Evolutionary conservation across 2,329 filamentous ascomycete genomes (phyloP).

Genomic region (Fusarium tuaranense): DNA sequence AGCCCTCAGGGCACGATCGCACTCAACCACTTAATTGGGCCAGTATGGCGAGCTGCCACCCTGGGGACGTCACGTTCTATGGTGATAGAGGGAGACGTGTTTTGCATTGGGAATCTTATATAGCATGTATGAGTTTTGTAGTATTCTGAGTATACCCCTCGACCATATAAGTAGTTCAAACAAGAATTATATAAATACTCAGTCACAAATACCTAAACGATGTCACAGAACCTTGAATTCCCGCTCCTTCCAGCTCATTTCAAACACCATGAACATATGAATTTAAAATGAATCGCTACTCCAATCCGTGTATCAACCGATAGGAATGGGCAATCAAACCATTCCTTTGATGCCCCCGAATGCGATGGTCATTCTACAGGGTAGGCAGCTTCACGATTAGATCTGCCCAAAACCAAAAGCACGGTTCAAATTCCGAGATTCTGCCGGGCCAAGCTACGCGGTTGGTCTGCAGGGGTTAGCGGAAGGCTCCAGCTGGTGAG

Average conservation of each 20-base stretch:
- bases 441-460: constrained; percentile 41
- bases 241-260: background rate
- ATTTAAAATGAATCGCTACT: background rate
- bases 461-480: constrained; percentile 39
- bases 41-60: background rate
- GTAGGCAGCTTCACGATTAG: constrained; percentile 5
- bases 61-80: background rate
- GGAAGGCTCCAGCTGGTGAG: constrained; percentile 56
- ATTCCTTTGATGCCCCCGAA: background rate
- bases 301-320: background rate
- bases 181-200: background rate
- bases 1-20: background rate
- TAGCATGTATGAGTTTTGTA: background rate
- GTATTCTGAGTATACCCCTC: background rate
- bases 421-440: constrained; percentile 43
- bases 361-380: background rate
- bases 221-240: background rate
- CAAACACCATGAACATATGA: background rate
- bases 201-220: background rate
- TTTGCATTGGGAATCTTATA: background rate
- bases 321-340: background rate
- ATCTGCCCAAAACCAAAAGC: background rate
- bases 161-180: background rate
- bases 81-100: background rate
- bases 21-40: background rate